Evolutionary conservation across 2,329 filamentous ascomycete species (phyloP), one percentile per base, ranked within the genome.

Genomic region (Anthostomella pinea): DNA sequence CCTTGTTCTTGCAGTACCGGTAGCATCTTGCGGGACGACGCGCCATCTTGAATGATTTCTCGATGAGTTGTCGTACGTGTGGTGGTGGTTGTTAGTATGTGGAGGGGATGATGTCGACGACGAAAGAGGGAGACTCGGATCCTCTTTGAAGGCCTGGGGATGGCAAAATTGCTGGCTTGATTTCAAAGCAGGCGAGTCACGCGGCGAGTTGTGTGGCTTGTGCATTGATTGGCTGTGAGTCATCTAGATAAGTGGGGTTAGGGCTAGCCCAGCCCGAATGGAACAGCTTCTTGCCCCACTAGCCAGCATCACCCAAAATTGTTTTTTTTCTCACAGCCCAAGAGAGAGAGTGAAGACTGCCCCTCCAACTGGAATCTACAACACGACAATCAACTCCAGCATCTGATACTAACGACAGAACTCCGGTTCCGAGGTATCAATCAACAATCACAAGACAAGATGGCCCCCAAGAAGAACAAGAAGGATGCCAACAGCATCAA

Each of bases 1-100:
- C 89, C 89, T 96, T 96, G 85, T 97, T 98, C 88, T 98, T 98
- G 90, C 93, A 98, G 87, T 98, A 98, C 69, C 93, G 85, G 83
- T 95, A 98, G 80, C 93, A 98, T 80, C 93, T 87, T 68, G 93
- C 93, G 68, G 93, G 93, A 86, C 93, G 89, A 75, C 93, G 89
- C 68, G 93, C 93, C 93, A 98, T 98, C 79, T 84, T 90, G 84
- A 83, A 80, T 73, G 77, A 75, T 73, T 79, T 64, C 57, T 56
- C 47, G 56, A 54, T 60, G 67, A 63, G 63, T 61, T 66, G 68
- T 67, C 70, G 64, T 69, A 64, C 57, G 56, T 61, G 54, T 31
- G 21, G 38, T 45, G 52, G 49, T 44, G 48, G 52, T 56, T 49
- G 49, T 56, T 42, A 56, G 59, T 60, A 51, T 60, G 63, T 52